Evolutionary conservation across 371 early-diverging fungal genomes (phyloP), one percentile per base, ranked within the genome.

Genomic region (Mortierella sp.): DNA sequence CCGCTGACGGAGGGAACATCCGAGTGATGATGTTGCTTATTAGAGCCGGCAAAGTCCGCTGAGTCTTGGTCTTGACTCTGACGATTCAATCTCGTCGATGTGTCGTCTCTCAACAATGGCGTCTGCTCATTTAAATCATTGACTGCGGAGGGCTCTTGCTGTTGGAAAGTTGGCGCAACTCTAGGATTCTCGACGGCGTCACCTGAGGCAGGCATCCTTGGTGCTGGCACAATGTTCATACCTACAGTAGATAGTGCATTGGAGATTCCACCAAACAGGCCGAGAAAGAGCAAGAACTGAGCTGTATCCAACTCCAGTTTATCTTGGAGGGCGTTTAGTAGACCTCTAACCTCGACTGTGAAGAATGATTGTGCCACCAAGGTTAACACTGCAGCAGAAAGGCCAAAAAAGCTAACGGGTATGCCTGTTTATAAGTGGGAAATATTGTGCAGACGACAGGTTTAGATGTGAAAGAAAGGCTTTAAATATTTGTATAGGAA

Each of bases 371-470:
- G 78, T 17, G 78, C 64, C 3, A 78, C 34, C 15, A 61, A 5
- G 5, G 78, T 72, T 56, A 78, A 34, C 17, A 43, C 35, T 19
- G 78, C 78, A 0, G 78, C 78, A 1, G 78, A 78, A 13, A 78
- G 49, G n/a, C 78, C 78, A 51, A 78, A 78, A 49, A 78, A 72
- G 37, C 72, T 72, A 53, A 69, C 68, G 5, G 73, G 72, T 43
- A 78, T 62, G 49, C 76, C 76, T 76, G 57, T n/a, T 17, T 0
- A 26, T n/a, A 12, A 8, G n/a, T 9, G 35, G 13, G 19, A 40
- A n/a, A 32, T 31, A 29, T 37, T 43, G 47, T 45, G n/a, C 28
- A 42, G 42, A 32, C n/a, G n/a, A n/a, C n/a, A n/a, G n/a, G n/a
- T n/a, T n/a, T n/a, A n/a, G n/a, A n/a, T n/a, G n/a, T n/a, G n/a